Percentiles rank a stretch among this genome's conserved stretches.
These are phyloP conservation scores for Populus hybrid DNA, from an alignment of 441 rosid genomes.

Conservation along the genomic window DNA sequence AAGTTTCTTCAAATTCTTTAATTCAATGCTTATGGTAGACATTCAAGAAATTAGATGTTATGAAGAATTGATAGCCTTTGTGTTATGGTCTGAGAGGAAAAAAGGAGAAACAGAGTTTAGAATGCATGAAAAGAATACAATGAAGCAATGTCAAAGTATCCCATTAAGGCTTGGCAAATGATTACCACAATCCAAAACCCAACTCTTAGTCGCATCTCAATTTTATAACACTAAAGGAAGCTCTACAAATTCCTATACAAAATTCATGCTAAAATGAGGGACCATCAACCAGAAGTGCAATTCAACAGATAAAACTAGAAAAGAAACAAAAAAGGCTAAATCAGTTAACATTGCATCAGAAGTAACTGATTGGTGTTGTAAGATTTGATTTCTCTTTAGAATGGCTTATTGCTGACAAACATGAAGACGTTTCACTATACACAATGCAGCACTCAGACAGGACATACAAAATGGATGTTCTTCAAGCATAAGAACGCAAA, in stretches of 20 bases:
- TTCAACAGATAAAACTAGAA: background rate
- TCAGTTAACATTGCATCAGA: background rate
- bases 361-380: background rate
- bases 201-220: background rate
- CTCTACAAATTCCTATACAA: background rate
- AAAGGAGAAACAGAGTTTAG: background rate
- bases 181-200: background rate
- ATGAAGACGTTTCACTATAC: background rate
- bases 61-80: background rate
- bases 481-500: background rate
- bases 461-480: background rate
- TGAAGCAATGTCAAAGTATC: background rate
- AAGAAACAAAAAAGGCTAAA: background rate
- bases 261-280: background rate
- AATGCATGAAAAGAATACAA: background rate
- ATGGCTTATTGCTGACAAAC: background rate
- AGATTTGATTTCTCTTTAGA: background rate
- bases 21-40: background rate
- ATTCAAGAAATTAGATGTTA: background rate
- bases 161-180: background rate
- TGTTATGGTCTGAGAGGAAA: background rate
- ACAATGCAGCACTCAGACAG: background rate
- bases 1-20: background rate
- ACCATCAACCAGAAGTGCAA: background rate
- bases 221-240: background rate